Evolutionary conservation across 2,329 filamentous ascomycete genomes (phyloP).

Genomic region (Pseudonectria buxi): DNA sequence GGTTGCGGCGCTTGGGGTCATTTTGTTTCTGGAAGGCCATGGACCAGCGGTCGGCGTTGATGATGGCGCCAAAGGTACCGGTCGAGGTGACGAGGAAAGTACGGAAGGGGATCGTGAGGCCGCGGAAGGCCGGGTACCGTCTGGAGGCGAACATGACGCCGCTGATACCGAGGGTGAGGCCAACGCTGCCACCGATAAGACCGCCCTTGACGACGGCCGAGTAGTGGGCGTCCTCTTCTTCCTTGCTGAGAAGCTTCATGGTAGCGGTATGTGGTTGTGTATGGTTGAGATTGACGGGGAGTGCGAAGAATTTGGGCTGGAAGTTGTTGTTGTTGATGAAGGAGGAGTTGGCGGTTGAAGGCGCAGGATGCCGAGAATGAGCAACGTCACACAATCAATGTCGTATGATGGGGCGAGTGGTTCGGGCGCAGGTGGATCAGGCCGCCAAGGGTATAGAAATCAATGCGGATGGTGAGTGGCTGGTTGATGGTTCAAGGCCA

Average conservation of each 20-base stretch:
- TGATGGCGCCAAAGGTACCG: slow-evolving; percentile 80
- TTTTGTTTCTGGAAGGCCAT: slow-evolving; percentile 60
- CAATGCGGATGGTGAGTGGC: too few species aligned
- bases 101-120: slow-evolving; percentile 82
- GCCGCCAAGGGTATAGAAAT: not conserved
- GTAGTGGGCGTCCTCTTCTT: slow-evolving; percentile 88
- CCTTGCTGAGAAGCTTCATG: slow-evolving; percentile 95
- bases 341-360: not conserved
- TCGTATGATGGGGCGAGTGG: slow-evolving; percentile 1
- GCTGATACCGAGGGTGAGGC: slow-evolving; percentile 58
- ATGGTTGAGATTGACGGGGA: not conserved
- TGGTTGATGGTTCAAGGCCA: not conserved
- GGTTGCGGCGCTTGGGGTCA: slow-evolving; percentile 62
- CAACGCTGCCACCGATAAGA: slow-evolving; percentile 61
- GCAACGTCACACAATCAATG: slow-evolving; percentile 7
- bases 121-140: slow-evolving; percentile 71
- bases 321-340: not conserved
- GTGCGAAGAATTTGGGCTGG: not conserved
- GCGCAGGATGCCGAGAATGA: not conserved
- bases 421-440: not conserved
- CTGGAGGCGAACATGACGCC: slow-evolving; percentile 62
- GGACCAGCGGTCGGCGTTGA: slow-evolving; percentile 69
- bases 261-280: slow-evolving; percentile 22
- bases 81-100: slow-evolving; percentile 80
- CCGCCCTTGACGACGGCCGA: slow-evolving; percentile 73